These are phyloP conservation scores for Erucastrum elatum DNA, from an alignment of 345 rosid species.

Conservation along the genomic window DNA sequence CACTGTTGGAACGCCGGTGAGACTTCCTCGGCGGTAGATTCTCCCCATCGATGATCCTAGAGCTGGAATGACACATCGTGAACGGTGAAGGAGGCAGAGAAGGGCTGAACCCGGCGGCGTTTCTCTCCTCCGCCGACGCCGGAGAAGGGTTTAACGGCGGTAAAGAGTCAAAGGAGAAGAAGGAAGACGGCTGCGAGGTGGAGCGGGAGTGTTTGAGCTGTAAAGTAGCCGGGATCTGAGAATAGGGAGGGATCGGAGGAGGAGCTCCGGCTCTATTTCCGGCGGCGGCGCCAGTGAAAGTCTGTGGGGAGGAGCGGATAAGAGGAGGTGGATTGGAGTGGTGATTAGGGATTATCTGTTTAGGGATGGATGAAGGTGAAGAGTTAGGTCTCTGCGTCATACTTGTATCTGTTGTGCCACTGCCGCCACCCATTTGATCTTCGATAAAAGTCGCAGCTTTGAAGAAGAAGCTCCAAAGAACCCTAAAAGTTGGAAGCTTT, in stretches of 20 bases:
- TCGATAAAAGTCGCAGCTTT: neutral
- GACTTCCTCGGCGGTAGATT: slow-evolving; percentile 78
- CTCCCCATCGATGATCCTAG: slow-evolving; percentile 43
- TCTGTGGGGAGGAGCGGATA: slow-evolving; percentile 20
- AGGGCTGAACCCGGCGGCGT: slow-evolving; percentile 48
- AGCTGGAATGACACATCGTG: slow-evolving; percentile 45
- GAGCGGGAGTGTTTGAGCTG: slow-evolving; percentile 57
- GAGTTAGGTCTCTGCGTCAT: slow-evolving; percentile 22
- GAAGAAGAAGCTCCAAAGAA: neutral
- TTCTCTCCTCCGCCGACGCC: slow-evolving; percentile 68
- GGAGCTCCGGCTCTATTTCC: slow-evolving; percentile 41
- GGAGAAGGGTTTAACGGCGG: slow-evolving; percentile 57
- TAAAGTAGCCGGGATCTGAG: slow-evolving; percentile 49
- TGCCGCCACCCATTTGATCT: slow-evolving; percentile 8
- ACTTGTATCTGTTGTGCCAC: slow-evolving; percentile 2
- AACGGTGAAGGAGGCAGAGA: slow-evolving; percentile 73
- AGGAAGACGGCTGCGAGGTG: slow-evolving; percentile 52
- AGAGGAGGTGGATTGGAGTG: slow-evolving; percentile 34
- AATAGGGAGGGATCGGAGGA: slow-evolving; percentile 39
- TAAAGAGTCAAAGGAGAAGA: slow-evolving; percentile 60
- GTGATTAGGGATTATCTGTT: slow-evolving; percentile 18
- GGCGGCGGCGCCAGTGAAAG: neutral
- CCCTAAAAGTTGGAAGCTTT: slow-evolving; percentile 22
- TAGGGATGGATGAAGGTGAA: slow-evolving; percentile 34
- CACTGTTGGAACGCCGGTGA: slow-evolving; percentile 86